These are phyloP conservation scores for Cyclostephanos tholiformis DNA, from an alignment of 108 stramenopile genomes.

Conservation along the genomic window DNA sequence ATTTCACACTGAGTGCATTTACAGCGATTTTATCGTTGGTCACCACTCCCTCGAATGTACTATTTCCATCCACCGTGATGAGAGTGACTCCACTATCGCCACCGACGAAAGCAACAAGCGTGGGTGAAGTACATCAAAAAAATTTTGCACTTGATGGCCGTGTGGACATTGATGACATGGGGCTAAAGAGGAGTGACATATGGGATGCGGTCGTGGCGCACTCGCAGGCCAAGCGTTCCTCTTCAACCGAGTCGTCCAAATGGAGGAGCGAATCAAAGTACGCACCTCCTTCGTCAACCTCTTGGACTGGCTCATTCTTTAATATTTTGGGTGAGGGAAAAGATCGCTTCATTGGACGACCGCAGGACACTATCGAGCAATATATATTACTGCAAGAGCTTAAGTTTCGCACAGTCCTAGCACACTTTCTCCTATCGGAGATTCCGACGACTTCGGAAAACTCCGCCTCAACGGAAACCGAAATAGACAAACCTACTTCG, in stretches of 20 bases:
- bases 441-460: background rate
- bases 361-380: background rate
- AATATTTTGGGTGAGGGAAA: background rate
- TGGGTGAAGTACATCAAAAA: background rate
- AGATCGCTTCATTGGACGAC: conserved; percentile 3
- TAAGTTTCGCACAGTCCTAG: background rate
- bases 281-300: background rate
- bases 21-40: conserved; percentile 23
- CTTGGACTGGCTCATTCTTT: conserved; percentile 6
- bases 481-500: background rate
- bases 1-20: conserved; percentile 16
- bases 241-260: background rate
- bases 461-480: background rate
- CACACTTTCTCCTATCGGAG: background rate
- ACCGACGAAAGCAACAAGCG: background rate
- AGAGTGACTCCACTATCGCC: conserved; percentile 5
- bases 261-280: background rate
- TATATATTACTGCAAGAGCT: background rate
- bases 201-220: conserved; percentile 10
- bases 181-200: background rate
- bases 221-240: conserved; percentile 1
- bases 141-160: conserved; percentile 7
- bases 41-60: conserved; percentile 18
- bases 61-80: background rate
- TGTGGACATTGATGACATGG: background rate